These are phyloP conservation scores for Xerocomellus amylosporus DNA, from an alignment of 768 basidiomycete species.

Conservation along the genomic window DNA sequence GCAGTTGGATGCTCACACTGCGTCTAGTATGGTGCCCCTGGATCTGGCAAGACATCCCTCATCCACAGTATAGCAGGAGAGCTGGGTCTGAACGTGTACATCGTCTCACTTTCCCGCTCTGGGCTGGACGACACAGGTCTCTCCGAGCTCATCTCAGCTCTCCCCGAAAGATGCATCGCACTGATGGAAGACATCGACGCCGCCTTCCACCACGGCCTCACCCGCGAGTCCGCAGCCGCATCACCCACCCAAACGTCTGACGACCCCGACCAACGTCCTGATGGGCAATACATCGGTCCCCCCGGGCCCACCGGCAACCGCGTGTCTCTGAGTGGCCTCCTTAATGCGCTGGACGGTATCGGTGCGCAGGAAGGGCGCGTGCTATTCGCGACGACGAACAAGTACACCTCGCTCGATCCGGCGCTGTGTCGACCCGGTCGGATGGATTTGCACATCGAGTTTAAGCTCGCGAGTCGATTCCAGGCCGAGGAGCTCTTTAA, in stretches of 20 bases:
- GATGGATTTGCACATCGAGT: conserved; percentile 78
- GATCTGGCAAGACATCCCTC: conserved; percentile 76
- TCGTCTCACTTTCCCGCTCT: conserved; percentile 60
- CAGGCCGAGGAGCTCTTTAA: conserved; percentile 66
- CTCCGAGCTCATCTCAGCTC: conserved; percentile 52
- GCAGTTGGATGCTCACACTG: neutral
- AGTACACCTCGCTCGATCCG: conserved; percentile 64
- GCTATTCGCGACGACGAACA: conserved; percentile 77
- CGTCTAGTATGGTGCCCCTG: conserved; percentile 63
- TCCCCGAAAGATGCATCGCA: conserved; percentile 71
- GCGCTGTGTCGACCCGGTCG: conserved; percentile 77
- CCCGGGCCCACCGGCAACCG: conserved; percentile 27
- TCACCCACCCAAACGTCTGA: neutral
- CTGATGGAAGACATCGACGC: conserved; percentile 87
- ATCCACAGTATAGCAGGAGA: conserved; percentile 80
- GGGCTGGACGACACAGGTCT: conserved; percentile 64
- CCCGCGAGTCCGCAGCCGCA: conserved; percentile 24
- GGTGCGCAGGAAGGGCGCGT: conserved; percentile 81
- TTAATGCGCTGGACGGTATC: conserved; percentile 79
- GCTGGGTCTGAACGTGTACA: conserved; percentile 69
- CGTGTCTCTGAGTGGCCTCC: conserved; percentile 68
- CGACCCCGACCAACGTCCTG: conserved; percentile 12
- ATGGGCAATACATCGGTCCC: conserved; percentile 6
- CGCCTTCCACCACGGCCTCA: conserved; percentile 53
- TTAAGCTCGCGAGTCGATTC: conserved; percentile 66